A percentile compares a stretch with the other conserved stretches of the same genome.
Evolutionary conservation across 2,329 filamentous ascomycete genomes (phyloP).

Genomic region (Cordyceps pruinosa): DNA sequence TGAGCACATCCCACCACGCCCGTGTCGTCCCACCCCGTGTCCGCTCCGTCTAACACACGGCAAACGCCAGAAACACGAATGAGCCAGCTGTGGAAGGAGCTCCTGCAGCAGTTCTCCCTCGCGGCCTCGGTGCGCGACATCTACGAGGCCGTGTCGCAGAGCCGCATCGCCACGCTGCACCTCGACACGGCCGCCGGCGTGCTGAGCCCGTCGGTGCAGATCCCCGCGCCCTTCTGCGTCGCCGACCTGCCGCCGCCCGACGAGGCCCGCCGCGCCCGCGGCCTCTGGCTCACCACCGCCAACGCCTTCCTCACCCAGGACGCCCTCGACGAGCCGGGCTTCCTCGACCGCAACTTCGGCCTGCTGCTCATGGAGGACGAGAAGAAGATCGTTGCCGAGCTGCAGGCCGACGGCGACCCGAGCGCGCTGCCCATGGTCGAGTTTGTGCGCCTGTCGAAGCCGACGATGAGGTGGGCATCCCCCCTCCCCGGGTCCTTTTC

Average conservation of each 20-base stretch:
- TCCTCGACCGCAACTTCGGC: conserved; percentile 79
- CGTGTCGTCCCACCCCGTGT: not conserved
- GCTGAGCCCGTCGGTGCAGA: conserved; percentile 57
- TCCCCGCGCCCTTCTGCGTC: conserved; percentile 61
- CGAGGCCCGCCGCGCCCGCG: conserved; percentile 56
- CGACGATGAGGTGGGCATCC: conserved; percentile 57
- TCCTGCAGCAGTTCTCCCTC: conserved; percentile 66
- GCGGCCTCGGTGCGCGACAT: conserved; percentile 77
- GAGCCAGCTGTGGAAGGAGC: conserved; percentile 61
- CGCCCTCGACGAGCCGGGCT: conserved; percentile 55
- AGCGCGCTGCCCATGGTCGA: conserved; percentile 72
- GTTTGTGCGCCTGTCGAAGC: conserved; percentile 68
- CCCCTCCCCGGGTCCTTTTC: conserved; percentile 21
- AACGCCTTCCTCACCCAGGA: conserved; percentile 68
- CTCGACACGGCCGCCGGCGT: conserved; percentile 57
- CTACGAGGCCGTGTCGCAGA: conserved; percentile 72
- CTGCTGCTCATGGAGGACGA: conserved; percentile 80
- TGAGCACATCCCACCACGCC: conserved; percentile 26
- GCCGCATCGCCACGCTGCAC: conserved; percentile 78
- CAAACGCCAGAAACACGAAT: conserved; percentile 47
- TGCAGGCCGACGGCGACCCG: conserved; percentile 70
- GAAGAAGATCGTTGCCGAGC: conserved; percentile 62
- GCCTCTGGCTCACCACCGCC: conserved; percentile 81
- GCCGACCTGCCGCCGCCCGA: conserved; percentile 65
- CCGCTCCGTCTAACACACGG: not conserved